These are phyloP conservation scores for Sugiyamaella castrensis DNA, from an alignment of 1,139 yeast species.

Conservation along the genomic window DNA sequence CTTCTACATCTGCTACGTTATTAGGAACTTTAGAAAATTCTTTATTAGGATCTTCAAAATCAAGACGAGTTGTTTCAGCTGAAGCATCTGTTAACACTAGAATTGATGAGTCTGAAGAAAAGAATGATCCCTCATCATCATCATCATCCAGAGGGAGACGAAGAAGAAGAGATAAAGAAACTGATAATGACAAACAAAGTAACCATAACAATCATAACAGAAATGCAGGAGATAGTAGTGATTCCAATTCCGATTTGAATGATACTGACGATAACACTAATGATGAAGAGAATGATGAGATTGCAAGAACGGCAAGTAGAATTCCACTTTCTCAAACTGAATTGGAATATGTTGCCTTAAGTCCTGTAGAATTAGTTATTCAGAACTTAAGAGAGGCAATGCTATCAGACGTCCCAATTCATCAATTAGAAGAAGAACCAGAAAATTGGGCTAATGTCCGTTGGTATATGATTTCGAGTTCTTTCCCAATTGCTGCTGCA, in stretches of 20 bases:
- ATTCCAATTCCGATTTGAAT: background rate
- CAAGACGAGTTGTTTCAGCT: too few relatives aligned
- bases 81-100: too few relatives aligned
- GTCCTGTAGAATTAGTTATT: slow-evolving; percentile 12
- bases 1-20: too few relatives aligned
- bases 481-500: slow-evolving; percentile 70
- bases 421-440: slow-evolving; percentile 13
- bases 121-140: too few relatives aligned
- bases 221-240: background rate
- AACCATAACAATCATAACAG: background rate
- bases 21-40: too few relatives aligned
- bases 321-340: slow-evolving; percentile 11
- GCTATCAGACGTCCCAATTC: slow-evolving; percentile 14
- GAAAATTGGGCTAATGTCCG: slow-evolving; percentile 14
- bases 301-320: background rate
- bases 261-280: background rate
- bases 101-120: too few relatives aligned
- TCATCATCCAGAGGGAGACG: too few relatives aligned
- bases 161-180: too few relatives aligned
- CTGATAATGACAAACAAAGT: too few relatives aligned
- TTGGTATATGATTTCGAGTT: slow-evolving; percentile 63
- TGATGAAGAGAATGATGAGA: background rate
- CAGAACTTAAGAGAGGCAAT: slow-evolving; percentile 12
- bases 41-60: too few relatives aligned
- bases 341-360: slow-evolving; percentile 8